Conservation (phyloP, 2,329 filamentous ascomycete species). For the Aspergillus ustus region DNA sequence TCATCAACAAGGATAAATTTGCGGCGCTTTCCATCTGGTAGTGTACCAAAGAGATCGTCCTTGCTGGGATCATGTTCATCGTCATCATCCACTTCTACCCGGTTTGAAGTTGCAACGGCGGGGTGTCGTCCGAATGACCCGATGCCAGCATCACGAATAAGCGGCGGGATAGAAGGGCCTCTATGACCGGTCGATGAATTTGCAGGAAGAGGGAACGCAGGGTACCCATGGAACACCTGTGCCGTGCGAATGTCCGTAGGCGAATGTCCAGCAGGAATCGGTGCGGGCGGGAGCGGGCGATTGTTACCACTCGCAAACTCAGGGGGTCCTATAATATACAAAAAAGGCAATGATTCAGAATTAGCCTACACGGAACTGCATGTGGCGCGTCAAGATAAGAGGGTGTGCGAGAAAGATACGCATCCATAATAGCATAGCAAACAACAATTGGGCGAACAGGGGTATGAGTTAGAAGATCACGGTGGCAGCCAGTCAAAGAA, state of each 20-base stretch:
- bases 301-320: conserved; percentile 55
- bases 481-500: background rate
- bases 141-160: conserved; percentile 62
- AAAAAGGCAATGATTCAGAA: conserved; percentile 30
- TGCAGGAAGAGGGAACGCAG: conserved; percentile 61
- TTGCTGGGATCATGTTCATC: conserved; percentile 46
- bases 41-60: conserved; percentile 79
- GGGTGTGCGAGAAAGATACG: conserved; percentile 20
- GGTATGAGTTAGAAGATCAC: background rate
- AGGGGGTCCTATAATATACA: conserved; percentile 41
- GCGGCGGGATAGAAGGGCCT: conserved; percentile 66
- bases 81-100: conserved; percentile 24
- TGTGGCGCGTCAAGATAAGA: conserved; percentile 20
- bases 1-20: conserved; percentile 98
- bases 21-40: conserved; percentile 87
- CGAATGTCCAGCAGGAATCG: conserved; percentile 56
- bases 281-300: conserved; percentile 69
- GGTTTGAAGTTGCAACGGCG: conserved; percentile 39
- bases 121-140: conserved; percentile 42
- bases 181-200: conserved; percentile 60
- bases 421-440: conserved; percentile 26
- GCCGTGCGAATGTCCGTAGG: conserved; percentile 71
- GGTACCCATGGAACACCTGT: conserved; percentile 75
- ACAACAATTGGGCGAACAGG: conserved; percentile 19
- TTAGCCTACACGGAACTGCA: conserved; percentile 49